Evolutionary conservation across 495 filamentous ascomycete genomes (phyloP), one percentile per base, ranked within the genome.

Genomic region (Neurospora sp.): DNA sequence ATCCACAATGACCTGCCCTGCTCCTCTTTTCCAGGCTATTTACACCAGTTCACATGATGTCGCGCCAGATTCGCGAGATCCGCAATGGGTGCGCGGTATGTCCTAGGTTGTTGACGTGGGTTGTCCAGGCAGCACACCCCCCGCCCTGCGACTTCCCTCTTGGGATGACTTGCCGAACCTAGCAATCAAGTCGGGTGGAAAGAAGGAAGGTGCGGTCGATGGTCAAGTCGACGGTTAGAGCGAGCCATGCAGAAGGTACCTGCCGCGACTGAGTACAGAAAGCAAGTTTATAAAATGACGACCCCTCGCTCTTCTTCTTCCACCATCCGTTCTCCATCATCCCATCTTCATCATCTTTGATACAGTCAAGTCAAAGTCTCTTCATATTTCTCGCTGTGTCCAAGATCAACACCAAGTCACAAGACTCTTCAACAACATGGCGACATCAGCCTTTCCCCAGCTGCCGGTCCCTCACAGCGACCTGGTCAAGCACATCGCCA

Each of bases 401-500:
- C 27, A 9, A 35, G 1, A 37, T 66, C 53, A 66, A 66, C 14
- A 18, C 22, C 53, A 27, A 53, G 53, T 35, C 53, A 61, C 20
- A 10, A 53, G 11, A 8, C 38, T 18, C n/a, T 48, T 41, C 37
- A 46, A 42, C 38, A 86, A 42, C 38, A 86, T 85, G 84, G 73
- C 76, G 22, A 70, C 76, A 37, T 68, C 72, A n/a, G 70, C 78
- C 10, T 78, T 84, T 39, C 87, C 86, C 2, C 72, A 76, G 72
- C 78, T 88, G 38, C 86, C 87, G 0, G 82, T 79, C 16, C 78
- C 83, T 35, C 81, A 83, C 27, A 35, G 73, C 68, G 80, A 81
- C 70, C 79, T 88, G 77, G 80, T 81, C 70, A 83, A 82, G 70
- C 81, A 87, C 73, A 79, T 88, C 69, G 77, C 76, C 59, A 74